Conservation (phyloP, 352 stramenopile species). For the Phytopythium ostracodes region DNA sequence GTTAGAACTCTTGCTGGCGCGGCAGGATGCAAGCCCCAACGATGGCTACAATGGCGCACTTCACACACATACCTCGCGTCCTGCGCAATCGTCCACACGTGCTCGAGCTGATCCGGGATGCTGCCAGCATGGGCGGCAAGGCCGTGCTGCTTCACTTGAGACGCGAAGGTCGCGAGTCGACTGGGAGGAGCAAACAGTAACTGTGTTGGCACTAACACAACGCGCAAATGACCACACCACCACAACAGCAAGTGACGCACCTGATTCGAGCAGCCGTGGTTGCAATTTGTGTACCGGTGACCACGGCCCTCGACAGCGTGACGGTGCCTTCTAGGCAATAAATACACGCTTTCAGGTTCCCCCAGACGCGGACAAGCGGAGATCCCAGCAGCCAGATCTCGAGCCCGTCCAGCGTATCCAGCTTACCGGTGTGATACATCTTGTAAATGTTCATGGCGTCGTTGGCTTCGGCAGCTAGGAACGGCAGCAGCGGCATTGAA, state of each 20-base stretch:
- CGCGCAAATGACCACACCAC: not conserved
- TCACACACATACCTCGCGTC: slow-evolving; percentile 40
- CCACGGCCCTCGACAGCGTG: slow-evolving; percentile 51
- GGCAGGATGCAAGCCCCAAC: no score
- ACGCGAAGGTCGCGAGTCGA: slow-evolving; percentile 42
- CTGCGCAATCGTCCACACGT: slow-evolving; percentile 42
- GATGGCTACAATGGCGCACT: no score
- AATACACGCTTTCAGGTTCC: slow-evolving; percentile 63
- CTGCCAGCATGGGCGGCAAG: slow-evolving; percentile 48
- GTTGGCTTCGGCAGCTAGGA: slow-evolving; percentile 38
- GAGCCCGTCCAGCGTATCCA: slow-evolving; percentile 52
- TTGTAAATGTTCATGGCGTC: slow-evolving; percentile 34
- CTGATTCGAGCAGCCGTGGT: slow-evolving; percentile 43
- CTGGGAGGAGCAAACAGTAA: slow-evolving; percentile 10
- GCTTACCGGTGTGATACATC: slow-evolving; percentile 22
- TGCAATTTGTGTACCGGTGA: slow-evolving; percentile 55
- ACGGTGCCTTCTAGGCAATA: slow-evolving; percentile 71
- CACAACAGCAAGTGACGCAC: slow-evolving; percentile 9
- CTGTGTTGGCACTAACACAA: not conserved
- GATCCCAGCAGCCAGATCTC: slow-evolving; percentile 73
- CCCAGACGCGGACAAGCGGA: slow-evolving; percentile 61
- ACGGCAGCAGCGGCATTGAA: slow-evolving; percentile 52
- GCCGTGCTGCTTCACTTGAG: slow-evolving; percentile 39
- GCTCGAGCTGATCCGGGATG: slow-evolving; percentile 59
- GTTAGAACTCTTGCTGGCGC: not conserved